These are phyloP conservation scores for Arachis hypogaea DNA, from an alignment of 306 rosid species.

Conservation along the genomic window DNA sequence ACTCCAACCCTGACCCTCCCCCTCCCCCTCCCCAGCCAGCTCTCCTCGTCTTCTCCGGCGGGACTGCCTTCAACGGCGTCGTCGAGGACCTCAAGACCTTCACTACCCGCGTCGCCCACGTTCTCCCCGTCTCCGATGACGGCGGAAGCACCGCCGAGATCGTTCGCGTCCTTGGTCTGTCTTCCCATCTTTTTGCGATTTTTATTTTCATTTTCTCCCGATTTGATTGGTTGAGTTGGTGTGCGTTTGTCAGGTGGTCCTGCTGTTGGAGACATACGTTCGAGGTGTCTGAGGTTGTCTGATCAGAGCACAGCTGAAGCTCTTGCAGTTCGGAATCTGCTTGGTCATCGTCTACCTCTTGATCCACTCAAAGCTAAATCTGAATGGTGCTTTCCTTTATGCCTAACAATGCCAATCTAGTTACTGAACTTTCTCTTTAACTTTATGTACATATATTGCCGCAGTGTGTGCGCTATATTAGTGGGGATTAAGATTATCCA, in stretches of 20 bases:
- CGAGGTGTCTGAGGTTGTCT: constrained; percentile 88
- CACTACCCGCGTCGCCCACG: constrained; percentile 92
- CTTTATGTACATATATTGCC: neutral
- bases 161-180: constrained; percentile 82
- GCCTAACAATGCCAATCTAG: constrained; percentile 2
- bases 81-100: constrained; percentile 77
- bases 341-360: constrained; percentile 80
- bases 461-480: neutral
- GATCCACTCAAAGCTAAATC: constrained; percentile 69
- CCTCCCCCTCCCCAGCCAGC: constrained; percentile 50
- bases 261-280: constrained; percentile 96
- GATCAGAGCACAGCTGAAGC: constrained; percentile 89
- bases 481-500: neutral
- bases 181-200: neutral
- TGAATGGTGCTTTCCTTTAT: constrained; percentile 60
- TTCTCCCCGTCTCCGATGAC: constrained; percentile 94
- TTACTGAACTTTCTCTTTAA: neutral
- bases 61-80: constrained; percentile 93
- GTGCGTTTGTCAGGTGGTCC: constrained; percentile 70
- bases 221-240: constrained; percentile 10
- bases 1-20: constrained; percentile 52
- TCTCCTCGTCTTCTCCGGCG: constrained; percentile 90
- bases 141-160: constrained; percentile 98
- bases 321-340: constrained; percentile 81
- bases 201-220: neutral